phyloP scores from a whole-genome alignment of 257 asterid species.

The Solanum ossicruentum region DNA sequence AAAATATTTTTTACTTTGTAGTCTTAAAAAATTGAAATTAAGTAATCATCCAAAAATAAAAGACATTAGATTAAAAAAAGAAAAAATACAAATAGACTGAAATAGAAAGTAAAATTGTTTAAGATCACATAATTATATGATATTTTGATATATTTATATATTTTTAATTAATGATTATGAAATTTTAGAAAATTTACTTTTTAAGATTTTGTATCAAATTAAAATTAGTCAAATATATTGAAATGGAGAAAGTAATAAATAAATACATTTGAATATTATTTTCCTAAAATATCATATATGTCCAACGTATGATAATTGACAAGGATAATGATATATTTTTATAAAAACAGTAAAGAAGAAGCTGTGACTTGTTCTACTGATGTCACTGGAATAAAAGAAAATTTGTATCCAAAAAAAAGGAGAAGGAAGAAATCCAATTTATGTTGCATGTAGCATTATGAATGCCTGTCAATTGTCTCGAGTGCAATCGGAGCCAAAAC shows the following conservation, averaged over 20 bases:
- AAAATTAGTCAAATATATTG: no score
- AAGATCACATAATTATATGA: background rate
- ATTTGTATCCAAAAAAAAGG: background rate
- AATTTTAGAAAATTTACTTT: background rate
- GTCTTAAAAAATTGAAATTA: no score
- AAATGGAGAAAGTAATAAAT: accelerated
- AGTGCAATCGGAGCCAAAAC: no score
- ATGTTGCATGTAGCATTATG: background rate
- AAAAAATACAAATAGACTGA: no score
- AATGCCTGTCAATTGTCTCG: background rate
- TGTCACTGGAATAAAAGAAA: background rate
- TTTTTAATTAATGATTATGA: background rate
- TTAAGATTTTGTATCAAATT: no score
- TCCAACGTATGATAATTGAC: background rate
- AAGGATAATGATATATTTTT: background rate
- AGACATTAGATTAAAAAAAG: no score
- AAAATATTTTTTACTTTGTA: no score
- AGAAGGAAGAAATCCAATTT: background rate
- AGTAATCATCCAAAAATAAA: no score
- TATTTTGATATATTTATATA: background rate
- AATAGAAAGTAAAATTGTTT: no score
- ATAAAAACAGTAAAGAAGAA: background rate
- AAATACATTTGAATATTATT: background rate
- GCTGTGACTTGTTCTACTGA: background rate
- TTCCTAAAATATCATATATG: background rate